Evolutionary conservation across 75 land plant genomes (phyloP), one percentile per base, ranked within the genome.

Genomic region (Pinus tabuliformis): DNA sequence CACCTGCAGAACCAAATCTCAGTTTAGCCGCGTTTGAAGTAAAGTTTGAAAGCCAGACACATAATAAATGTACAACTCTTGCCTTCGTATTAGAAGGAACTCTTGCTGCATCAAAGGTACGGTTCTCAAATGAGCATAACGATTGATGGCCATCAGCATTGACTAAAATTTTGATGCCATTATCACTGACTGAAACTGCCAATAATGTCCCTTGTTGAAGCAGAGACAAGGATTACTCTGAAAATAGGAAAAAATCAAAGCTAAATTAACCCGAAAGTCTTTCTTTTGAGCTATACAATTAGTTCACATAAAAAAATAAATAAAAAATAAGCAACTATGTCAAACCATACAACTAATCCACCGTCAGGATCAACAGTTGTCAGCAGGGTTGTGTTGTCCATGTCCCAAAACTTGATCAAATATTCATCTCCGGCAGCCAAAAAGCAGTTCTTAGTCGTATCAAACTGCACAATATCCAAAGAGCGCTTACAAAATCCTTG

Each of bases 401-500:
- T 94, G 60, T 94, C 97, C 97, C 97, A 94, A 36, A 92, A 88
- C 76, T 94, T 94, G 54, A 94, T 83, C 18, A 81, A 33, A 82
- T 86, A 94, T 62, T 94, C 97, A 83, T 94, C 97, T 21, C 97
- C 97, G 80, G 90, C 92, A 64, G 92, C 97, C 81, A 94, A 82
- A 74, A 83, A 94, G 52, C 90, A 74, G 58, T 92, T 94, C 62
- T 71, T 85, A 4, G 92, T 94, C 5, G 91, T 94, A 74, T 94
- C 97, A 74, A 94, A 94, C 66, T 91, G 97, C 26, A 94, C 91
- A 75, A 90, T 89, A 33, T 89, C 92, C 42, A 68, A 16, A 68
- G 94, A 91, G 0, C 86, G 82, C 74, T 90, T 91, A 17, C 95
- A 79, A 66, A 94, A 88, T 26, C 97, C 97, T 74, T 79, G 84